phyloP scores from a whole-genome alignment of 1,139 yeast species.

The Candida labiduridarum region DNA sequence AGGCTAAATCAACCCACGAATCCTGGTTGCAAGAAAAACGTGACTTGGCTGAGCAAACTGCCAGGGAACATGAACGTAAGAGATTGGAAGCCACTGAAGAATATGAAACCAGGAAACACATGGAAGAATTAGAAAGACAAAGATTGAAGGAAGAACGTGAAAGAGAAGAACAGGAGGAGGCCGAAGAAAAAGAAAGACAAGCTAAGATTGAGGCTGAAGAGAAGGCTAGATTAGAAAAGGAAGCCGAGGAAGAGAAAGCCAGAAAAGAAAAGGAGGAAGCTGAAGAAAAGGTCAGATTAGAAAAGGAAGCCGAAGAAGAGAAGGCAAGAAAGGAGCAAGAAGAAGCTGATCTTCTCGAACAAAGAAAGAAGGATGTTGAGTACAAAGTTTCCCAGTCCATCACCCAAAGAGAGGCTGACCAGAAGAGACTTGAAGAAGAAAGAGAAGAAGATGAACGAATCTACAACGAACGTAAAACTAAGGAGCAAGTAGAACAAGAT shows the following conservation, averaged over 20 bases:
- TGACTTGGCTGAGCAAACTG: constrained; percentile 38
- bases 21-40: constrained; percentile 51
- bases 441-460: constrained; percentile 28
- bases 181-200: constrained; percentile 33
- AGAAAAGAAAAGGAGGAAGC: constrained; percentile 28
- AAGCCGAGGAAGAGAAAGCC: constrained; percentile 43
- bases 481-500: constrained; percentile 28
- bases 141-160: constrained; percentile 39
- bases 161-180: constrained; percentile 31
- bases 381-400: constrained; percentile 30
- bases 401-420: constrained; percentile 30
- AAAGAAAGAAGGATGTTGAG: constrained; percentile 25
- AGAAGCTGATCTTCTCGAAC: constrained; percentile 19
- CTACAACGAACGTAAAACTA: constrained; percentile 28
- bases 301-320: not conserved
- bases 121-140: constrained; percentile 49
- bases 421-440: constrained; percentile 28
- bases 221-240: constrained; percentile 27
- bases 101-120: constrained; percentile 47
- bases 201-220: constrained; percentile 34
- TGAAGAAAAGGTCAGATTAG: constrained; percentile 11
- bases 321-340: constrained; percentile 19
- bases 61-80: constrained; percentile 47
- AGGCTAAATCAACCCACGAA: constrained; percentile 43
- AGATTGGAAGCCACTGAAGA: constrained; percentile 51